These are phyloP conservation scores for Penstemon eatonii DNA, from an alignment of 257 asterid species.

Conservation along the genomic window DNA sequence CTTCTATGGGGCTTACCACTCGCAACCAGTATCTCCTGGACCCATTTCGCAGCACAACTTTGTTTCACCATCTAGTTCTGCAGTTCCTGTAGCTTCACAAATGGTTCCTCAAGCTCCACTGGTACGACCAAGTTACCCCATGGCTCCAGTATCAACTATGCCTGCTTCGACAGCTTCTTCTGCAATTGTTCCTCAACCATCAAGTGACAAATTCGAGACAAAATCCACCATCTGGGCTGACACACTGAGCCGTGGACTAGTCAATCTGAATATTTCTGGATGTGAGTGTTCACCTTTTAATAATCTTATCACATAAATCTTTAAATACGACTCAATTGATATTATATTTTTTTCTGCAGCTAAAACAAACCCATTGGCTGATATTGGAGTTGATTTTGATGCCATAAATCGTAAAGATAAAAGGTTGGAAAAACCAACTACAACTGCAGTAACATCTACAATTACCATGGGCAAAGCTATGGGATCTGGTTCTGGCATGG, in stretches of 20 bases:
- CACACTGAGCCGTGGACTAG: conserved; percentile 93
- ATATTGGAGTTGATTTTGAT: conserved; percentile 96
- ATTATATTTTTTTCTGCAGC: conserved; percentile 52
- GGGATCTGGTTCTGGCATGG: conserved; percentile 97
- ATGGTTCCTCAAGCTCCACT: conserved; percentile 46
- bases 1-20: conserved; percentile 52
- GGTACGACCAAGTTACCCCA: conserved; percentile 36
- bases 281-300: conserved; percentile 49
- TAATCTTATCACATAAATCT: neutral
- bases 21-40: conserved; percentile 44
- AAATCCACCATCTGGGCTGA: conserved; percentile 98
- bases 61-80: conserved; percentile 42
- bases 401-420: conserved; percentile 92
- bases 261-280: conserved; percentile 91
- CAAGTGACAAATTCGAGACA: conserved; percentile 81
- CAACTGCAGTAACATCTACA: conserved; percentile 58
- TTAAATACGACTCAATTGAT: conserved; percentile 14
- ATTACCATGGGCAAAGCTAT: conserved; percentile 93
- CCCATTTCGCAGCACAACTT: conserved; percentile 44
- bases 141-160: conserved; percentile 31
- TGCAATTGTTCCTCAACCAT: conserved; percentile 50
- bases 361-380: conserved; percentile 80
- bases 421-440: conserved; percentile 88
- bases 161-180: conserved; percentile 49
- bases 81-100: conserved; percentile 44